A percentile compares a stretch with the other conserved stretches of the same genome.
Evolutionary conservation across 139 green algal species (phyloP).

Genomic region (Mesotaenium endlicherianum): DNA sequence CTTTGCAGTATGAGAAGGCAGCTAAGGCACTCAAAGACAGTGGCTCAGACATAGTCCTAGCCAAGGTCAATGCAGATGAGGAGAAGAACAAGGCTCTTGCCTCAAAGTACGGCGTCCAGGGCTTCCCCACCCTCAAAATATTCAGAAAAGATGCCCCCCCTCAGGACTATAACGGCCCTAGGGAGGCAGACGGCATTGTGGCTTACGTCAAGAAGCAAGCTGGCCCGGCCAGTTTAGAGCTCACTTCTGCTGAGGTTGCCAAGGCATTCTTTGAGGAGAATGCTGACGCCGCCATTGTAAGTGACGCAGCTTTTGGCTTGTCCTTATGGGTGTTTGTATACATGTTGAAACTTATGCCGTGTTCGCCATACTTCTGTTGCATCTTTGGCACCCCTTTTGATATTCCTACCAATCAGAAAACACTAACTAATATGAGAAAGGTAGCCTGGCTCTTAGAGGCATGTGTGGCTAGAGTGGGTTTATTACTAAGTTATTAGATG

Average conservation of each 20-base stretch:
- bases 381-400: no score
- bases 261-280: slow-evolving; percentile 19
- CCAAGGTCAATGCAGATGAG: slow-evolving; percentile 40
- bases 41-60: slow-evolving; percentile 7
- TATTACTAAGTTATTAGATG: no score
- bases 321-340: no score
- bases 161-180: slow-evolving; percentile 50
- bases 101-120: slow-evolving; percentile 47
- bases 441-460: no score
- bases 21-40: slow-evolving; percentile 18
- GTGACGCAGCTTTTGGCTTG: no score
- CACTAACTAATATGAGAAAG: no score
- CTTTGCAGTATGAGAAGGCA: slow-evolving; percentile 39
- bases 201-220: slow-evolving; percentile 47
- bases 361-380: no score
- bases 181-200: slow-evolving; percentile 52
- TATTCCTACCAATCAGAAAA: no score
- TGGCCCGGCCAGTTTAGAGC: slow-evolving; percentile 31
- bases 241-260: slow-evolving; percentile 33
- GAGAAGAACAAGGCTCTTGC: slow-evolving; percentile 41
- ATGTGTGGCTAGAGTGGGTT: no score
- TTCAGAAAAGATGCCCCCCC: slow-evolving; percentile 39
- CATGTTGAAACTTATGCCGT: no score
- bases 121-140: slow-evolving; percentile 55
- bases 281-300: slow-evolving; percentile 29